These are phyloP conservation scores for Yamadazyma kitorensis DNA, from an alignment of 805 yeast genomes.

Conservation along the genomic window DNA sequence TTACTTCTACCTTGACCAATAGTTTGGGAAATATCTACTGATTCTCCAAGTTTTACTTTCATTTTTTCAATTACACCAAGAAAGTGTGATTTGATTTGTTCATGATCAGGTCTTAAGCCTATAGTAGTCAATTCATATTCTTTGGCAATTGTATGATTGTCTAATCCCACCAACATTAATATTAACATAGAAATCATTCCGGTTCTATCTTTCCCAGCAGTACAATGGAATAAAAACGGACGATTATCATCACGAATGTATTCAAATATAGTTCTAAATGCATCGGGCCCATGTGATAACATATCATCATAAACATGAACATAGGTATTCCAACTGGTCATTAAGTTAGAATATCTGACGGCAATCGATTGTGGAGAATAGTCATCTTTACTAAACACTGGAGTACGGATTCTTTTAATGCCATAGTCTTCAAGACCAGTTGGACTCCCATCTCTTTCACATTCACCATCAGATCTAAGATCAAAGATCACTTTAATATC, in stretches of 20 bases:
- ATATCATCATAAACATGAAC: constrained; percentile 61
- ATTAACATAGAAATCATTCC: constrained; percentile 72
- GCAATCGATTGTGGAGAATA: constrained; percentile 67
- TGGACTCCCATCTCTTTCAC: constrained; percentile 44
- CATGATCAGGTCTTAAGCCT: constrained; percentile 56
- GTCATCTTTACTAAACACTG: constrained; percentile 53
- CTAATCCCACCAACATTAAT: constrained; percentile 62
- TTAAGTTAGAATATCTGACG: constrained; percentile 48
- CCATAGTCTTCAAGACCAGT: constrained; percentile 36
- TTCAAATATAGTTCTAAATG: constrained; percentile 50
- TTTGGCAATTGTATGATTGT: constrained; percentile 58
- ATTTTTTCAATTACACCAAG: constrained; percentile 28
- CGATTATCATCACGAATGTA: constrained; percentile 51
- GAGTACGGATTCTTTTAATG: constrained; percentile 48
- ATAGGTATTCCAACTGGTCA: constrained; percentile 62
- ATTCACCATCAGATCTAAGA: constrained; percentile 61
- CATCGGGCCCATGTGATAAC: constrained; percentile 45
- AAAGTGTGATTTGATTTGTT: constrained; percentile 34
- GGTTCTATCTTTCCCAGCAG: constrained; percentile 87
- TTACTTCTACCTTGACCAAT: constrained; percentile 36
- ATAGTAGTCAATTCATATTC: constrained; percentile 75
- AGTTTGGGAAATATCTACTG: constrained; percentile 18
- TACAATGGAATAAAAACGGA: constrained; percentile 66
- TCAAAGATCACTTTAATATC: constrained; percentile 61
- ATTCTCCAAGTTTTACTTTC: constrained; percentile 22